These are phyloP conservation scores for Dioscorea alata DNA, from an alignment of 106 monocot genomes.

Conservation along the genomic window DNA sequence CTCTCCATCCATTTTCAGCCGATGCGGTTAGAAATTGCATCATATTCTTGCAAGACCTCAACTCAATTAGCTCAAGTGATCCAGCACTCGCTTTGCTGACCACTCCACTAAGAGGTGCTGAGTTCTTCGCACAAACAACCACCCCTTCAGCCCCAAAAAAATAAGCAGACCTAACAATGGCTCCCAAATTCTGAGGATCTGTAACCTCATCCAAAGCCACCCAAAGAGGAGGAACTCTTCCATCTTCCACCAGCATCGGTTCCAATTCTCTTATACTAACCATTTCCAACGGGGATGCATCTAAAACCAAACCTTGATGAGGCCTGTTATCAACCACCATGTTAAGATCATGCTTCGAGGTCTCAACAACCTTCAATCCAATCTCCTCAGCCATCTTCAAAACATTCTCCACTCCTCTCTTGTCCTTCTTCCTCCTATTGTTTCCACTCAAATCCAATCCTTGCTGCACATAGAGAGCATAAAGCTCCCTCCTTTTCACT, in stretches of 20 bases:
- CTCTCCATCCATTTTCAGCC: conserved; percentile 76
- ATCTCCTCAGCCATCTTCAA: conserved; percentile 55
- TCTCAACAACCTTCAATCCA: conserved; percentile 55
- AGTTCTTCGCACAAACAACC: conserved; percentile 83
- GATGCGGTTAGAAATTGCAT: conserved; percentile 85
- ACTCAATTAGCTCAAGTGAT: conserved; percentile 79
- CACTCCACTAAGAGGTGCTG: conserved; percentile 88
- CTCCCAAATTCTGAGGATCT: conserved; percentile 91
- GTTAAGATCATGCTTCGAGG: conserved; percentile 92
- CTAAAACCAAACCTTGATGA: conserved; percentile 87
- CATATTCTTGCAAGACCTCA: conserved; percentile 89
- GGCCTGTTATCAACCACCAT: conserved; percentile 79
- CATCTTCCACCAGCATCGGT: conserved; percentile 13
- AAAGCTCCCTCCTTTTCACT: conserved; percentile 69
- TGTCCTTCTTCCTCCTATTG: conserved; percentile 87
- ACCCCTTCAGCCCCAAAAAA: conserved; percentile 83
- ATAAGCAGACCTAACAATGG: conserved; percentile 80
- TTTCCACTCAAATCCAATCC: conserved; percentile 57
- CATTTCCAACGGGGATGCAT: conserved; percentile 85
- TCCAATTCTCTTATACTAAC: conserved; percentile 60
- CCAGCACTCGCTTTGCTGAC: conserved; percentile 97
- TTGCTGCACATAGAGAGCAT: conserved; percentile 78
- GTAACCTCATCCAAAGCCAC: conserved; percentile 89
- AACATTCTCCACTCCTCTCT: conserved; percentile 64
- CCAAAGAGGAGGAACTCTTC: conserved; percentile 60